Percentiles rank a stretch among this genome's conserved stretches.
Evolutionary conservation across 2,329 filamentous ascomycete species (phyloP).

Genomic region (Bipolaris victoriae): DNA sequence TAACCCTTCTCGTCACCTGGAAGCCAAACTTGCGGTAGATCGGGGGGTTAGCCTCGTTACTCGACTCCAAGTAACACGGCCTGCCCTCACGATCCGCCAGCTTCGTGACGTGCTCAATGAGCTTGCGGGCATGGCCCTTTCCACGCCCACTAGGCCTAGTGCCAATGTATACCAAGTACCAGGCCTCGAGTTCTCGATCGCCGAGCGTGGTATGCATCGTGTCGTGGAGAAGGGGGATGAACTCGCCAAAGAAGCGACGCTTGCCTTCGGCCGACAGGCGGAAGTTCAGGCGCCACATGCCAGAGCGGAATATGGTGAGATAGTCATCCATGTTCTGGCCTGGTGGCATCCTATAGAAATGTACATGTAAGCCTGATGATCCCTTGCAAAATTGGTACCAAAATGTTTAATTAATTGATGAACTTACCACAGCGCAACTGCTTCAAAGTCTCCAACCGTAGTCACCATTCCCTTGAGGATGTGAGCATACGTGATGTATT

Average conservation of each 20-base stretch:
- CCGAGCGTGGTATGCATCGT: slow-evolving; percentile 74
- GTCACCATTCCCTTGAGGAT: slow-evolving; percentile 76
- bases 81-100: slow-evolving; percentile 70
- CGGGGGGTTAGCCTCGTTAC: slow-evolving; percentile 67
- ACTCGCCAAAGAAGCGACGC: slow-evolving; percentile 76
- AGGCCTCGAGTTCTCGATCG: slow-evolving; percentile 69
- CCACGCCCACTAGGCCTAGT: slow-evolving; percentile 73
- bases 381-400: no score
- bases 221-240: slow-evolving; percentile 74
- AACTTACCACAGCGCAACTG: slow-evolving; percentile 77
- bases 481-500: slow-evolving; percentile 77
- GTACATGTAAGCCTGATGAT: slow-evolving; percentile 9
- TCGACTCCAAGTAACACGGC: slow-evolving; percentile 80
- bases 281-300: slow-evolving; percentile 78
- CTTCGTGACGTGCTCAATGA: slow-evolving; percentile 71
- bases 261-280: slow-evolving; percentile 74
- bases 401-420: no score
- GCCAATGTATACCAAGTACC: slow-evolving; percentile 85
- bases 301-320: slow-evolving; percentile 73
- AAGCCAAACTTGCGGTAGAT: slow-evolving; percentile 83
- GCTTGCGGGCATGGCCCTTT: slow-evolving; percentile 73
- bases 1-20: slow-evolving; percentile 66
- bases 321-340: slow-evolving; percentile 75
- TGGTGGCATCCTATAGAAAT: slow-evolving; percentile 72
- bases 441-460: slow-evolving; percentile 77